Evolutionary conservation across 352 stramenopile species (phyloP).

Genomic region (Stramenopiles sp.): DNA sequence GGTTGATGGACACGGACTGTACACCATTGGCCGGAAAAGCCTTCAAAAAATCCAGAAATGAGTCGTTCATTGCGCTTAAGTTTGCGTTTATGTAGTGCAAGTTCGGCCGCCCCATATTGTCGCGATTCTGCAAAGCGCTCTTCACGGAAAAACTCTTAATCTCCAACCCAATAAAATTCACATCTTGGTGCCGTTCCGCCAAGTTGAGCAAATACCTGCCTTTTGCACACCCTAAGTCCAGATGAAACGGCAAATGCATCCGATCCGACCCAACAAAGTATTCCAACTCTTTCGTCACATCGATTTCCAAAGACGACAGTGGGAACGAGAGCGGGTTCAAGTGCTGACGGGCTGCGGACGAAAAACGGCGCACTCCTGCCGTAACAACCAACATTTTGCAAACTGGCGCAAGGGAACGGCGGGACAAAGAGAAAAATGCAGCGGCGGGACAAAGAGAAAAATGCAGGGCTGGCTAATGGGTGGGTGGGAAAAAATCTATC

Average conservation of each 20-base stretch:
- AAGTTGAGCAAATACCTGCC: background rate
- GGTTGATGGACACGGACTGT: background rate
- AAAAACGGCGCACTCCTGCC: too few relatives aligned
- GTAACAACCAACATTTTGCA: too few relatives aligned
- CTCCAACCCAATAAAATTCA: conserved; percentile 5
- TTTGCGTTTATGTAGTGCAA: conserved; percentile 11
- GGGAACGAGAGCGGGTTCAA: background rate
- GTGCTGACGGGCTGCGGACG: too few relatives aligned
- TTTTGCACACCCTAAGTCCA: background rate
- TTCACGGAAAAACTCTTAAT: background rate
- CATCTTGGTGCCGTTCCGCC: background rate
- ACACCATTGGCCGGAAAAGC: background rate
- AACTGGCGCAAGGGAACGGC: too few relatives aligned
- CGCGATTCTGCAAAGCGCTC: background rate
- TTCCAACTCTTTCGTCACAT: background rate
- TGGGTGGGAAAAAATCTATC: too few relatives aligned
- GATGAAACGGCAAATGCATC: conserved; percentile 4
- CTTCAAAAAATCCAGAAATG: background rate
- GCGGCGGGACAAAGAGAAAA: too few relatives aligned
- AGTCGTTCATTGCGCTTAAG: background rate
- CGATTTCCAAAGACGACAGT: background rate
- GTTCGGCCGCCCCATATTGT: background rate
- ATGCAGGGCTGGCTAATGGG: too few relatives aligned
- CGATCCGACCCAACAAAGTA: background rate
- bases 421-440: too few relatives aligned